Evolutionary conservation across 208 protist genomes (phyloP), one percentile per base, ranked within the genome.

Genomic region (Wallacemonas sp.): DNA sequence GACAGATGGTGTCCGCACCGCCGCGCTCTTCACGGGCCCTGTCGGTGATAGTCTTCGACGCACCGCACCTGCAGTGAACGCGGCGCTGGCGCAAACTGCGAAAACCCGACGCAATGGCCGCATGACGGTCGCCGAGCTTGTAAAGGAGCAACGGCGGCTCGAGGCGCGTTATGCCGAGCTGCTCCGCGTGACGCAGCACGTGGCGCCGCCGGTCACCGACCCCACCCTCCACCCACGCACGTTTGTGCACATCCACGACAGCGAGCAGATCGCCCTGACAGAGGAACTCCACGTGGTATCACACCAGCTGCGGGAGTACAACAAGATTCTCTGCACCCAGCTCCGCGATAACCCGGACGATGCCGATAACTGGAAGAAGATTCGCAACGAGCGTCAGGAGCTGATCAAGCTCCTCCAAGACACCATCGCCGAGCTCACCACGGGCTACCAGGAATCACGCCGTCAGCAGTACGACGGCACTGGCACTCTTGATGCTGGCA

Each of bases 261-360:
- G 24, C 14, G 75, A 88, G 27, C 73, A 84, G 54, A 42, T 42
- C 8, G 71, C 76, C 1, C 42, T 90, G 44, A 62, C 83, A 64
- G 77, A 84, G 17, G 90, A 96, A 71, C 77, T 97, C 22, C 58
- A 64, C 19, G 66, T 70, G 19, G 79, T 91, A 1, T 92, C 90
- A 2, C 46, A 28, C 12, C 58, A 77, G 42, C 83, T 97, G 62
- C 84, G 89, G 17, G 88, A 95, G 54, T 80, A 93, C 34, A 91
- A 84, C 58, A 87, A 88, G 36, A 65, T 82, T 14, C 77, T 97
- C 28, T 94, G 84, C 74, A 86, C 82, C 38, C 88, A 94, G 67
- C 88, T 97, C 14, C 87, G 88, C 41, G 93, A 97, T 59, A 95
- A 95, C 69, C 93, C 93, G 11, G 93, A 97, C 62, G 93, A 97